Evolutionary conservation across 108 stramenopile genomes (phyloP), one percentile per base, ranked within the genome.

Genomic region (Cyclotella distinguenda): DNA sequence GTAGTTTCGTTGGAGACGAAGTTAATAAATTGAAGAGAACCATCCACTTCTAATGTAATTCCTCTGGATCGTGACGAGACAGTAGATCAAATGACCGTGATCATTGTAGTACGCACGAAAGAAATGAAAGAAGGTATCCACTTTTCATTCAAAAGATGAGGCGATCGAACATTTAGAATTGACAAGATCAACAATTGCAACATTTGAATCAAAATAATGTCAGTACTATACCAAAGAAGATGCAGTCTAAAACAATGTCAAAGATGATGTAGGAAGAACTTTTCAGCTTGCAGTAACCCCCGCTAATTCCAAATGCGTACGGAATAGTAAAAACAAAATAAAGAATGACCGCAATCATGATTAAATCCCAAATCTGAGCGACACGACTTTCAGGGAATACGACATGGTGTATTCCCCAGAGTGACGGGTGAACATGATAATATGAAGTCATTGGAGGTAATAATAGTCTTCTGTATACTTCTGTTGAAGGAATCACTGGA

Each of bases 81-180:
- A 60, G 59, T 42, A 51, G 5, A 69, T 39, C 4, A 60, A 25
- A 7, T 33, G 26, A 9, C 58, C 68, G n/a, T 60, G 18, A 38
- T 60, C 10, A 27, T 69, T 40, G 15, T 56, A 56, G 49, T 69
- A 69, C 31, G 68, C 49, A 4, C 81, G 60, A 35, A 79, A 82
- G 69, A 82, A 82, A 38, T 58, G 49, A 6, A 79, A 30, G 42
- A 82, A 76, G 15, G 78, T 78, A 27, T 82, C 81, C 31, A 79
- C 63, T 69, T 36, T 59, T 32, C 12, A 50, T 16, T 16, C 2
- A 16, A 39, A 16, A n/a, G 1, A 13, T 15, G 19, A 6, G 74
- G 42, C 48, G 66, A 74, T 11, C 18, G 16, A 12, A 47, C 10
- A 49, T 78, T 69, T 25, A 78, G 21, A 21, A 67, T 11, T 69